A percentile compares a stretch with the other conserved stretches of the same genome.
These are phyloP conservation scores for Heteromeles arbutifolia DNA, from an alignment of 306 rosid species.

Conservation along the genomic window DNA sequence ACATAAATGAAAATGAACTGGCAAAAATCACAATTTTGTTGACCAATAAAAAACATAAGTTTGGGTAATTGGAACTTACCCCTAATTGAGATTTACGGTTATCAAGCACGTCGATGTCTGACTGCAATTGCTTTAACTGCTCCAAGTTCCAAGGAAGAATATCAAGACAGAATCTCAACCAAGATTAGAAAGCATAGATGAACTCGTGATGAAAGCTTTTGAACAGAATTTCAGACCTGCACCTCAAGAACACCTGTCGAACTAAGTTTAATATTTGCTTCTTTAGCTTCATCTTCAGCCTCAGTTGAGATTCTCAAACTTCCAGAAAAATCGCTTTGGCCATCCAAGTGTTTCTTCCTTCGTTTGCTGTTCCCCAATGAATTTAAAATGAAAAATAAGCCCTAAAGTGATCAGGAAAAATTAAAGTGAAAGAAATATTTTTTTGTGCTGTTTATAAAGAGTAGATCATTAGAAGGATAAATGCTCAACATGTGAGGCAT, in stretches of 20 bases:
- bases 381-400: slow-evolving; percentile 7
- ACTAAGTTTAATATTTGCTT: slow-evolving; percentile 39
- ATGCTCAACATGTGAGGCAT: background rate
- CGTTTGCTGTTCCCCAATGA: slow-evolving; percentile 47
- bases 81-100: slow-evolving; percentile 46
- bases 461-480: background rate
- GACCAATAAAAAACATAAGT: slow-evolving; percentile 9
- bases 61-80: slow-evolving; percentile 49
- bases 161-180: slow-evolving; percentile 1
- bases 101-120: slow-evolving; percentile 47
- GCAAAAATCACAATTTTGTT: background rate
- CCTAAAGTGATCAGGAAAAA: background rate
- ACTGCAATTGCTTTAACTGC: slow-evolving; percentile 68
- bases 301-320: slow-evolving; percentile 49
- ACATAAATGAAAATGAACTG: background rate
- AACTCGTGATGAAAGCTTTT: slow-evolving; percentile 1
- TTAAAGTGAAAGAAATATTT: background rate
- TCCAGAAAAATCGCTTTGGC: slow-evolving; percentile 62
- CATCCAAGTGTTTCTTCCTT: slow-evolving; percentile 48
- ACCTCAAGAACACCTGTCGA: slow-evolving; percentile 54
- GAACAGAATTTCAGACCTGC: slow-evolving; percentile 43
- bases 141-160: slow-evolving; percentile 24
- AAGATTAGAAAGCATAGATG: background rate
- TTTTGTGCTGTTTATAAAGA: background rate
- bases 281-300: slow-evolving; percentile 46